Conservation (phyloP, 2,329 filamentous ascomycete genomes). For the Pseudogymnoascus sp. region DNA sequence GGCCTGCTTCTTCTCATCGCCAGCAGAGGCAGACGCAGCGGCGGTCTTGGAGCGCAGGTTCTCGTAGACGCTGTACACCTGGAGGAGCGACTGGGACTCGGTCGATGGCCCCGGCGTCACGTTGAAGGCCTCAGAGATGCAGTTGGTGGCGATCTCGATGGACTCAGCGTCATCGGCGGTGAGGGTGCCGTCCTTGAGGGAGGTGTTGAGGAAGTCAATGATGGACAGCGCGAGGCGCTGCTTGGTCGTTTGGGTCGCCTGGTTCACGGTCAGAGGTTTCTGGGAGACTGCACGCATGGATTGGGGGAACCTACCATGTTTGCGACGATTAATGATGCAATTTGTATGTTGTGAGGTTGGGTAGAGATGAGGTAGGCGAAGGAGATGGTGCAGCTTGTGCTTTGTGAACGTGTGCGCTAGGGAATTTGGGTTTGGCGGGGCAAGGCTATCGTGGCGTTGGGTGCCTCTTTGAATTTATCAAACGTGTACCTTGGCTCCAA, state of each 20-base stretch:
- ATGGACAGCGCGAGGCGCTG: slow-evolving; percentile 95
- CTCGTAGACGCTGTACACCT: slow-evolving; percentile 94
- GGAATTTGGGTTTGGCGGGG: slow-evolving; percentile 5
- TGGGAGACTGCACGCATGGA: neutral
- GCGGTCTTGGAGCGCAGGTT: slow-evolving; percentile 60
- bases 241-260: slow-evolving; percentile 24
- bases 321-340: slow-evolving; percentile 6
- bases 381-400: neutral
- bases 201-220: slow-evolving; percentile 85
- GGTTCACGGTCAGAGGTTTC: neutral
- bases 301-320: slow-evolving; percentile 11
- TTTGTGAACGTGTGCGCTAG: slow-evolving; percentile 3
- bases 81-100: slow-evolving; percentile 72
- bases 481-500: neutral
- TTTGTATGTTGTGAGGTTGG: neutral
- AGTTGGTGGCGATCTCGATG: slow-evolving; percentile 88
- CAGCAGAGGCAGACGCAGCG: slow-evolving; percentile 33
- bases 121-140: slow-evolving; percentile 92
- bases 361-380: neutral
- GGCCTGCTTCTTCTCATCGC: slow-evolving; percentile 56
- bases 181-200: slow-evolving; percentile 80
- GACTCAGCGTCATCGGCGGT: slow-evolving; percentile 82
- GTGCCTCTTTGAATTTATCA: neutral
- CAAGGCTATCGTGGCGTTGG: slow-evolving; percentile 2
- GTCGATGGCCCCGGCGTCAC: slow-evolving; percentile 75